Evolutionary conservation across 2,329 filamentous ascomycete genomes (phyloP).

Genomic region (Fusarium dlaminii): DNA sequence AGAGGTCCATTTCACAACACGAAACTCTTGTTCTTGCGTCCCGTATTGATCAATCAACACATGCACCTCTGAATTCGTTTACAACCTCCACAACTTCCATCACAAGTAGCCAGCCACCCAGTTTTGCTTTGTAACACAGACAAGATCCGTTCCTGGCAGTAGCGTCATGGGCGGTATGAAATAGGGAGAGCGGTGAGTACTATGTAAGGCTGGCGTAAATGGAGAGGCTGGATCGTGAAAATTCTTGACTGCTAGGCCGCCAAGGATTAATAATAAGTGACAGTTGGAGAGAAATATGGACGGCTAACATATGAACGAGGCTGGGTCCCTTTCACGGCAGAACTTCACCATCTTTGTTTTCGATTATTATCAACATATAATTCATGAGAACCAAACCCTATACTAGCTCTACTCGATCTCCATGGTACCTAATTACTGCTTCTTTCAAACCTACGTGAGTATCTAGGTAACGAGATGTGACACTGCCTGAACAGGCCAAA

Average conservation of each 20-base stretch:
- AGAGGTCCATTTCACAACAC: not conserved
- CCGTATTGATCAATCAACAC: conserved; percentile 26
- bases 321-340: not conserved
- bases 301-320: not conserved
- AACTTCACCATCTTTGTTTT: not conserved
- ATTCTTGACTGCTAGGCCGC: not conserved
- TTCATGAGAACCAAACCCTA: not conserved
- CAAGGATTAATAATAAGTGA: not conserved
- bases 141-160: conserved; percentile 13
- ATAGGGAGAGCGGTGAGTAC: conserved; percentile 24
- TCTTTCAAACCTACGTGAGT: not conserved
- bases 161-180: conserved; percentile 1
- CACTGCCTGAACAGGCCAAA: not conserved
- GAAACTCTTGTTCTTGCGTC: conserved; percentile 21
- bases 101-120: conserved; percentile 7
- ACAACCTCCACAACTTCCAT: conserved; percentile 27
- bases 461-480: not conserved
- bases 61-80: not conserved
- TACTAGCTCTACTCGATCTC: not conserved
- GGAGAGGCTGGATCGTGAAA: conserved; percentile 20
- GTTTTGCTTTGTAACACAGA: conserved; percentile 8
- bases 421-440: not conserved
- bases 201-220: conserved; percentile 1
- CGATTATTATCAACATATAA: not conserved
- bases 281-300: not conserved